Conservation (phyloP, 306 rosid genomes). For the Cicer arietinum region DNA sequence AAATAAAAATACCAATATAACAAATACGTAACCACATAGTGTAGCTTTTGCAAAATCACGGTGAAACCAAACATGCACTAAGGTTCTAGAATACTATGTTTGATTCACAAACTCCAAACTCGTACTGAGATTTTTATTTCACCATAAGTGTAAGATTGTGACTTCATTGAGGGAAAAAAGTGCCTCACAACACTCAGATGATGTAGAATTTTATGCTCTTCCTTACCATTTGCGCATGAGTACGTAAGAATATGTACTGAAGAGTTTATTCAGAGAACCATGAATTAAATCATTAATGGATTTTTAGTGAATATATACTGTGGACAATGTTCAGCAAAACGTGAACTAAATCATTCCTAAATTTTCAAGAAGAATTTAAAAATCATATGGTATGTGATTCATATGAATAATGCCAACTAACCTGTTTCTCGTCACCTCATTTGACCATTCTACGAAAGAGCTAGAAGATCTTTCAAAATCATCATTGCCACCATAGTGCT, state of each 20-base stretch:
- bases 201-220: neutral
- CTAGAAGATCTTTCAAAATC: slow-evolving; percentile 30
- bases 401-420: slow-evolving; percentile 43
- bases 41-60: too few relatives aligned
- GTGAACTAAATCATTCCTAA: slow-evolving; percentile 8
- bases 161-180: neutral
- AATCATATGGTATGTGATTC: slow-evolving; percentile 6
- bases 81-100: slow-evolving; percentile 19
- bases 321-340: neutral
- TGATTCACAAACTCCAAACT: neutral
- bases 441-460: slow-evolving; percentile 36
- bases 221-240: neutral
- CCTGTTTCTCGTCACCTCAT: slow-evolving; percentile 51
- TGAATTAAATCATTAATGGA: neutral
- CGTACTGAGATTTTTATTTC: neutral
- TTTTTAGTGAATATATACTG: neutral
- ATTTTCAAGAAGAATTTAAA: slow-evolving; percentile 22
- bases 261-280: slow-evolving; percentile 9
- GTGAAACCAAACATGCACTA: neutral
- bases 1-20: slow-evolving; percentile 11
- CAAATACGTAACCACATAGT: neutral
- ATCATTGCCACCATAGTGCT: slow-evolving; percentile 33
- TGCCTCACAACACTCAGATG: neutral
- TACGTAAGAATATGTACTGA: slow-evolving; percentile 13
- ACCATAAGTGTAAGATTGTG: slow-evolving; percentile 10